These are phyloP conservation scores for Nicotiana sylvestris DNA, from an alignment of 257 asterid species.

Conservation along the genomic window DNA sequence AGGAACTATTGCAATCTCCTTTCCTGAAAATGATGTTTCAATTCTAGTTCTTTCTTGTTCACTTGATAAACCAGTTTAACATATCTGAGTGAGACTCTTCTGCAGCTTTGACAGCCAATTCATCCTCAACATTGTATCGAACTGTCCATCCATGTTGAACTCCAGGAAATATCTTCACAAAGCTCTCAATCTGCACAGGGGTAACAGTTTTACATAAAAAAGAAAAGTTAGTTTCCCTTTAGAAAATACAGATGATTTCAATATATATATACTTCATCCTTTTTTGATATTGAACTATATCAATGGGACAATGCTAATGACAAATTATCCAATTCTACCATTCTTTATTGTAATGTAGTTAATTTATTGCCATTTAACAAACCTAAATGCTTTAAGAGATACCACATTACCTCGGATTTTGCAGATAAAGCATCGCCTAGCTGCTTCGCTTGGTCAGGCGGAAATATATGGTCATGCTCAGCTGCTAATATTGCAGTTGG, in stretches of 20 bases:
- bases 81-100: constrained; percentile 55
- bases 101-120: constrained; percentile 44
- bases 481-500: constrained; percentile 66
- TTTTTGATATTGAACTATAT: not conserved
- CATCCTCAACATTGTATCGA: constrained; percentile 42
- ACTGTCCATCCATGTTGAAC: constrained; percentile 63
- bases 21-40: not conserved
- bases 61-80: constrained; percentile 49
- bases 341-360: not conserved
- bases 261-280: too few species aligned
- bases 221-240: too few species aligned
- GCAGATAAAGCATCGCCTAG: constrained; percentile 37
- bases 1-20: not conserved
- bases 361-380: not conserved
- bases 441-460: constrained; percentile 37
- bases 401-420: constrained; percentile 36
- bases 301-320: not conserved
- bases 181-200: constrained; percentile 50
- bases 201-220: too few species aligned
- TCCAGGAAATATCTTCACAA: constrained; percentile 59
- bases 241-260: too few species aligned
- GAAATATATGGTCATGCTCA: constrained; percentile 36
- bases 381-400: not conserved
- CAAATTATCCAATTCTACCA: not conserved
- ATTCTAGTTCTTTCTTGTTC: not conserved